These are phyloP conservation scores for Pichia cephalocereana DNA, from an alignment of 805 yeast species.

Conservation along the genomic window DNA sequence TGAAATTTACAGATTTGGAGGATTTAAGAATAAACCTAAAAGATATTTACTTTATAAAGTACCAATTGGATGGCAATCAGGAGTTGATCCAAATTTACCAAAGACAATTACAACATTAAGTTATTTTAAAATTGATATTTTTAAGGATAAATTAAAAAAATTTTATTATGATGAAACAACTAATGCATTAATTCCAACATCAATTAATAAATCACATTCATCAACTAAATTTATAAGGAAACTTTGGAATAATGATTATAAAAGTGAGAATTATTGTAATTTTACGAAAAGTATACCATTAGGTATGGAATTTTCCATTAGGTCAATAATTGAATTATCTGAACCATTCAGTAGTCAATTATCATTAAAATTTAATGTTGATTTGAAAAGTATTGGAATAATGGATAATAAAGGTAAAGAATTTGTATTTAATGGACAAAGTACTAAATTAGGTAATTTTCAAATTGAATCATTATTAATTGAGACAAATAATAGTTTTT, in stretches of 20 bases:
- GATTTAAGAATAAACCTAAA: background rate
- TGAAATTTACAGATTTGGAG: slow-evolving; percentile 3
- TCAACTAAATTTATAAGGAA: slow-evolving; percentile 4
- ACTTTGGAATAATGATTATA: slow-evolving; percentile 4
- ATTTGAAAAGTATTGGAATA: background rate
- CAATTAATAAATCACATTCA: slow-evolving; percentile 1
- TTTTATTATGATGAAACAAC: slow-evolving; percentile 2
- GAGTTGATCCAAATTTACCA: background rate
- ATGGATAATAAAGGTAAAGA: background rate
- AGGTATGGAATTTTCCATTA: background rate
- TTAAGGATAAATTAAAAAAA: slow-evolving; percentile 2
- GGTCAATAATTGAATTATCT: background rate
- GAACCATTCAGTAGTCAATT: slow-evolving; percentile 1
- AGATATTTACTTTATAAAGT: background rate
- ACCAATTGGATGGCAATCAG: slow-evolving; percentile 5
- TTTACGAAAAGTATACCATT: slow-evolving; percentile 3
- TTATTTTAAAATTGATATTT: background rate
- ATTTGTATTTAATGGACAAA: slow-evolving; percentile 7
- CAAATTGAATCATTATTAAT: slow-evolving; percentile 1
- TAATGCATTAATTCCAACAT: slow-evolving; percentile 2
- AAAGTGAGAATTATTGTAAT: background rate
- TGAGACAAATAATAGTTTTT: background rate
- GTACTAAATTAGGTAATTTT: slow-evolving; percentile 3
- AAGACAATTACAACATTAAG: background rate
- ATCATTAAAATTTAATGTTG: background rate